A percentile compares a stretch with the other conserved stretches of the same genome.
These are phyloP conservation scores for Cynanchum wilfordii DNA, from an alignment of 257 asterid species.

Conservation along the genomic window DNA sequence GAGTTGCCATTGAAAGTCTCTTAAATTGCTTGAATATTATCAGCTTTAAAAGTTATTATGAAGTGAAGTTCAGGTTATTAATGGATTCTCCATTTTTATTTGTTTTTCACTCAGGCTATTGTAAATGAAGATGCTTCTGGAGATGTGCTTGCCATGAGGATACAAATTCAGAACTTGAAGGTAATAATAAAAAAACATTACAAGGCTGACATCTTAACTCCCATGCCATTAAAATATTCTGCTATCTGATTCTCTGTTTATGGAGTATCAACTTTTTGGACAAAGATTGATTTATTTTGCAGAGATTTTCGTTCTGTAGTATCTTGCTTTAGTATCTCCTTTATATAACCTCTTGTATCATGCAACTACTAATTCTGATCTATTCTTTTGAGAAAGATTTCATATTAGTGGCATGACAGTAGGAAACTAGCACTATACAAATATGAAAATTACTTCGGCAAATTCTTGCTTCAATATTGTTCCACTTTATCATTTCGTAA, in stretches of 20 bases:
- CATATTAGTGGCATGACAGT: neutral
- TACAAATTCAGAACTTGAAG: constrained; percentile 73
- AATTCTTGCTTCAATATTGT: too few species aligned
- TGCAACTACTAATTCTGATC: neutral
- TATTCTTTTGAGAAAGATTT: neutral
- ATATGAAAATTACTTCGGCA: too few species aligned
- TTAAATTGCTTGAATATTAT: constrained; percentile 5
- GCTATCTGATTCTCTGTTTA: neutral
- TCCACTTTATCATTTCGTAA: too few species aligned
- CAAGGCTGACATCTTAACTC: neutral
- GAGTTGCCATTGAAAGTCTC: neutral
- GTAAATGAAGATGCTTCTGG: constrained; percentile 88
- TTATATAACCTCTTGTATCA: neutral
- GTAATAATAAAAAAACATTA: constrained; percentile 25
- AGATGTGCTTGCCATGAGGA: constrained; percentile 71
- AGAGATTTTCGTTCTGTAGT: neutral
- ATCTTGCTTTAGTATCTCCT: neutral
- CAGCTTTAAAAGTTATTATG: neutral
- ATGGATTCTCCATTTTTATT: neutral
- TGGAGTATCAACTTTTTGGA: neutral
- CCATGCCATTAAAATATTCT: neutral
- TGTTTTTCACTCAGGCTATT: constrained; percentile 50
- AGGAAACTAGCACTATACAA: too few species aligned
- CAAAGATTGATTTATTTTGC: neutral
- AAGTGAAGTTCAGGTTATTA: neutral